Conservation (phyloP, 768 basidiomycete species). For the Nidularia sp. region DNA sequence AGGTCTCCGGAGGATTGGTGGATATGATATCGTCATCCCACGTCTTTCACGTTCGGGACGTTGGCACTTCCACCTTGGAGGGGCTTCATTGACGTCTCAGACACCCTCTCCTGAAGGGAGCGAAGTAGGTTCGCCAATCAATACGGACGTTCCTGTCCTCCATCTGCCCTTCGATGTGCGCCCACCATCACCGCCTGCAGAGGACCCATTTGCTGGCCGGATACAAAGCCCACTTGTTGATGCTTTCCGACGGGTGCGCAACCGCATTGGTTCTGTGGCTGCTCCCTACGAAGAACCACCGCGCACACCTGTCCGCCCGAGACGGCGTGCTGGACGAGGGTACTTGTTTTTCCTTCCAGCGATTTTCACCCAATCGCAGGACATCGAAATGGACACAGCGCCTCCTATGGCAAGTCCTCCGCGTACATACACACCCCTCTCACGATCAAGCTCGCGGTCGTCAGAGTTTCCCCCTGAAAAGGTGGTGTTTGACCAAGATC, state of each 20-base stretch:
- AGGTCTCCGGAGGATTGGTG: conserved; percentile 56
- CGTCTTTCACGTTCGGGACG: conserved; percentile 69
- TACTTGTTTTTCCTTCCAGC: conserved; percentile 82
- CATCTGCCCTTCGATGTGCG: conserved; percentile 61
- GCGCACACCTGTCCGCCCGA: conserved; percentile 43
- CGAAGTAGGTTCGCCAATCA: conserved; percentile 36
- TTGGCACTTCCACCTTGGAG: conserved; percentile 70
- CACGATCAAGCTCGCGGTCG: conserved; percentile 13
- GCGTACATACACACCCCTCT: conserved; percentile 18
- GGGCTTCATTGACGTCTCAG: conserved; percentile 36
- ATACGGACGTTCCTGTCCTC: conserved; percentile 50
- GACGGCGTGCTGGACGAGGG: conserved; percentile 47
- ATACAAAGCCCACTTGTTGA: conserved; percentile 46
- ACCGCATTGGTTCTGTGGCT: conserved; percentile 47
- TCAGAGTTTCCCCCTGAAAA: conserved; percentile 42
- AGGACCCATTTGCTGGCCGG: conserved; percentile 39
- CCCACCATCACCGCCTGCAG: conserved; percentile 50
- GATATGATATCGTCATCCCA: conserved; percentile 78
- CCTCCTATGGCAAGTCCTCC: conserved; percentile 15
- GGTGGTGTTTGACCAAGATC: conserved; percentile 27
- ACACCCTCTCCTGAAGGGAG: conserved; percentile 31
- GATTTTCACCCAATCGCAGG: conserved; percentile 56
- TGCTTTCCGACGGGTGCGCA: conserved; percentile 52
- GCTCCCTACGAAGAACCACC: conserved; percentile 33
- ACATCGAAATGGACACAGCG: conserved; percentile 38